Percentiles rank a stretch among this genome's conserved stretches.
phyloP scores from a whole-genome alignment of 2,329 filamentous ascomycete genomes.

The Magnaporthiopsis incrustans region DNA sequence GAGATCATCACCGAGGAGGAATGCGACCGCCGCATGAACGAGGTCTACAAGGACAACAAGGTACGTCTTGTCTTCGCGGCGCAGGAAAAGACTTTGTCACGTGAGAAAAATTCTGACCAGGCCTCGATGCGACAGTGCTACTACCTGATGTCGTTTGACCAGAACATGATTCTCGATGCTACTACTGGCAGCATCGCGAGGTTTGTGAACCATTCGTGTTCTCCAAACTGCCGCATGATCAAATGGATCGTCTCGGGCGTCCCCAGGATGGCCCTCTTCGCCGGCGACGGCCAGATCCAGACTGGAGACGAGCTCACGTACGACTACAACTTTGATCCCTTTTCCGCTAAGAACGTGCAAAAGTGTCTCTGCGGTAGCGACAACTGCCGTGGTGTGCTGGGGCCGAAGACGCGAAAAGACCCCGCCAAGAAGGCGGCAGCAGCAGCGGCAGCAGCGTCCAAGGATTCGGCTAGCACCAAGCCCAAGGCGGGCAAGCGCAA shows the following conservation, averaged over 20 bases:
- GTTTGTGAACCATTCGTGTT: constrained; percentile 97
- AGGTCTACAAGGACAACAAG: constrained; percentile 88
- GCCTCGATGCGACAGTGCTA: constrained; percentile 58
- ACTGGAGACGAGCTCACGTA: constrained; percentile 96
- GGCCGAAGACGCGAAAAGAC: constrained; percentile 51
- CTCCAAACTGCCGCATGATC: constrained; percentile 94
- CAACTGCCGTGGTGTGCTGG: constrained; percentile 58
- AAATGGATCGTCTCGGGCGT: constrained; percentile 95
- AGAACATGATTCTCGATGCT: constrained; percentile 97
- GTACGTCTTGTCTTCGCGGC: constrained; percentile 38
- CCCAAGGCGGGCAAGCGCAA: constrained; percentile 48
- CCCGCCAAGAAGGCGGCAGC: constrained; percentile 30
- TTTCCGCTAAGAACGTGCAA: constrained; percentile 61
- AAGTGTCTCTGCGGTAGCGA: constrained; percentile 54
- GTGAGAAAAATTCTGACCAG: constrained; percentile 1
- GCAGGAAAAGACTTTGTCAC: neutral
- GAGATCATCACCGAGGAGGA: constrained; percentile 96
- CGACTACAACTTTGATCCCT: constrained; percentile 71
- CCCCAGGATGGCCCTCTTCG: constrained; percentile 93
- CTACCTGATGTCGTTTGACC: constrained; percentile 97
- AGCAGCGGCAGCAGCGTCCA: neutral
- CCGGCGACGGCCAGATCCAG: constrained; percentile 80
- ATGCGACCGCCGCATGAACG: constrained; percentile 87
- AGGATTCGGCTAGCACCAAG: constrained; percentile 22
- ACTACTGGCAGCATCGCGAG: constrained; percentile 92